Evolutionary conservation across 495 filamentous ascomycete species (phyloP), one percentile per base, ranked within the genome.

Genomic region (Daldinia caldariorum): DNA sequence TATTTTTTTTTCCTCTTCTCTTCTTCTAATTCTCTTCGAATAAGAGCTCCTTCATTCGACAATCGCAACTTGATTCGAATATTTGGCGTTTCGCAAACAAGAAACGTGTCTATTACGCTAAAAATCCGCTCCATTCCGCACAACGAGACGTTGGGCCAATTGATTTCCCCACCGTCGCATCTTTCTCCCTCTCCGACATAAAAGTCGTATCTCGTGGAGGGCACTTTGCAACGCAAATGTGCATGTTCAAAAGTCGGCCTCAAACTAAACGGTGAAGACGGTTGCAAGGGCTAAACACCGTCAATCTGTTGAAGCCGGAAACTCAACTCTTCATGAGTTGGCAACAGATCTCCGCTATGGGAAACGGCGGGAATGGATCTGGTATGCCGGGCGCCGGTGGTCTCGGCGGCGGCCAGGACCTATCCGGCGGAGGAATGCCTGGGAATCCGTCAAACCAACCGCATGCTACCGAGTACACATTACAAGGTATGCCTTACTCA

Each of bases 381-480:
- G 72, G 72, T 43, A 68, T 68, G 34, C 47, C 58, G 43, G 68
- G 61, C 10, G 61, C 61, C 13, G 69, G 66, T 16, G 57, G 59
- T 37, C 63, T 63, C 13, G 69, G 66, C 20, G 63, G 63, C 16
- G 70, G 73, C 43, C 75, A 75, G 62, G 75, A 77, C 0, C 66
- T 77, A 66, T n/a, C 63, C 13, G 75, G 73, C 58, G 58, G 63
- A 0, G 72, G 70, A 18, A 35, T 29, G n/a, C 53, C 72, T 14
- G 50, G 49, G 9, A 67, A 69, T 26, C 61, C 47, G 34, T 72
- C 68, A 6, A 84, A 87, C 73, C 88, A 91, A 66, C 89, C 89
- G 38, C 89, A 90, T 65, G 95, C 93, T 51, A 97, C 96, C n/a
- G 96, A 99, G 77, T 99, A 99, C 74, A 98, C 95, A 34, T 83